Percentiles rank a stretch among this genome's conserved stretches.
Conservation (phyloP, 2,329 filamentous ascomycete species). For the Cladosporium sp. region DNA sequence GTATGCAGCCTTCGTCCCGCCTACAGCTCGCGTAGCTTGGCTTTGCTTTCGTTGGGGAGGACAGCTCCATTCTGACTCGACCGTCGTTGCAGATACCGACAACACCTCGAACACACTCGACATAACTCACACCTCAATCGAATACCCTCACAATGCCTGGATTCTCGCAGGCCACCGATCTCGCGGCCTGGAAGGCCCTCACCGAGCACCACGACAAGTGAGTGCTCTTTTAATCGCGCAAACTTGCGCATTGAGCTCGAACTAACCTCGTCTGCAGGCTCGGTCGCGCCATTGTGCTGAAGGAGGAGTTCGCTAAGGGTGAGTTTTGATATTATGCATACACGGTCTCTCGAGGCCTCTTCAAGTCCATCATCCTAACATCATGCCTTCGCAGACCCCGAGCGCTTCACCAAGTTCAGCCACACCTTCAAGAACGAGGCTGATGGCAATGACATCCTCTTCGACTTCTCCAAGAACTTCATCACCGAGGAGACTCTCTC, state of each 20-base stretch:
- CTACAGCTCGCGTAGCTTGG: slow-evolving; percentile 9
- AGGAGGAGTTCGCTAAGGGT: slow-evolving; percentile 80
- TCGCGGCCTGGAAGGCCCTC: slow-evolving; percentile 85
- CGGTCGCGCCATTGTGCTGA: slow-evolving; percentile 87
- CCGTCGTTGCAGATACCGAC: slow-evolving; percentile 30
- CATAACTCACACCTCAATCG: slow-evolving; percentile 21
- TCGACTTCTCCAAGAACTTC: slow-evolving; percentile 99
- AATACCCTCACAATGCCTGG: slow-evolving; percentile 48
- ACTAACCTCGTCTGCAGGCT: slow-evolving; percentile 44
- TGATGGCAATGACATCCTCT: slow-evolving; percentile 83
- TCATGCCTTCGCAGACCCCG: slow-evolving; percentile 58
- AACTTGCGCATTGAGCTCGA: neutral
- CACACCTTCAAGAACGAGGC: slow-evolving; percentile 78
- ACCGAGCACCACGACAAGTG: slow-evolving; percentile 79
- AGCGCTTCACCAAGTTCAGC: slow-evolving; percentile 88
- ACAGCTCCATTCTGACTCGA: slow-evolving; percentile 27
- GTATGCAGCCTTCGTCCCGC: neutral
- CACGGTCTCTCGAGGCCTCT: neutral
- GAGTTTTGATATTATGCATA: neutral
- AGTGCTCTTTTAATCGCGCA: slow-evolving; percentile 9
- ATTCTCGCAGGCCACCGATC: slow-evolving; percentile 82
- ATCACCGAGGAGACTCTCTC: slow-evolving; percentile 88
- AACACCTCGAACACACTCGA: slow-evolving; percentile 1
- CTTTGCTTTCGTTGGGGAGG: slow-evolving; percentile 4
- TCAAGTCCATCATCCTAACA: neutral